A percentile compares a stretch with the other conserved stretches of the same genome.
Conservation (phyloP, 805 yeast species). For the Debaryomyces tyrocola region DNA sequence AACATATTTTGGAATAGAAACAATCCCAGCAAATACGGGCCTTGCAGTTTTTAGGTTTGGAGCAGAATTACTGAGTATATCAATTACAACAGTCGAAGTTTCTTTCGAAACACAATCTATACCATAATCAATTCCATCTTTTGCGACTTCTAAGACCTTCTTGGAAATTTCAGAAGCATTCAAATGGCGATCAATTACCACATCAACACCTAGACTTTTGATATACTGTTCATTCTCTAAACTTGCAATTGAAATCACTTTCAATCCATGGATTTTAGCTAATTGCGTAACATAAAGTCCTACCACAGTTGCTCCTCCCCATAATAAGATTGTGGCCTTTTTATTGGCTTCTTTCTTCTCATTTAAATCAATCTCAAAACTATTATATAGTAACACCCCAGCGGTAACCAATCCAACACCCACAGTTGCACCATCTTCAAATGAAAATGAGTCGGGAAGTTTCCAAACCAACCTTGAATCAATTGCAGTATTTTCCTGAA, state of each 20-base stretch:
- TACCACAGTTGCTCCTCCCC: constrained; percentile 52
- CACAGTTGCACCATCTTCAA: constrained; percentile 43
- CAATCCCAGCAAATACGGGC: constrained; percentile 38
- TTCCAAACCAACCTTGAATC: constrained; percentile 48
- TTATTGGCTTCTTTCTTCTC: neutral
- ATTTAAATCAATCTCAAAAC: constrained; percentile 14
- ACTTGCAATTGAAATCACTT: constrained; percentile 32
- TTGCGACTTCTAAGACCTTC: neutral
- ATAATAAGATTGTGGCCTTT: constrained; percentile 29
- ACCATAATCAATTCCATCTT: constrained; percentile 14
- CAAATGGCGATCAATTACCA: constrained; percentile 35
- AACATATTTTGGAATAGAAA: constrained; percentile 27
- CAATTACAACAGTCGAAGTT: constrained; percentile 32
- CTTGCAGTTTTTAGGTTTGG: neutral
- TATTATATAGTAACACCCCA: constrained; percentile 21
- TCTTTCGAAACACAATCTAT: constrained; percentile 41
- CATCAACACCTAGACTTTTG: constrained; percentile 25
- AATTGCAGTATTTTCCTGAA: constrained; percentile 45
- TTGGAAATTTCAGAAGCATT: constrained; percentile 14
- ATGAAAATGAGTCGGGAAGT: constrained; percentile 31
- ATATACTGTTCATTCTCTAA: constrained; percentile 17
- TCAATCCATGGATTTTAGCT: constrained; percentile 39
- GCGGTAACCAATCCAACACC: constrained; percentile 53
- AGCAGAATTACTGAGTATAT: constrained; percentile 18
- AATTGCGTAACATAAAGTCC: constrained; percentile 45